Evolutionary conservation across 2,329 filamentous ascomycete species (phyloP), one percentile per base, ranked within the genome.

Genomic region (Alternaria gaisen): DNA sequence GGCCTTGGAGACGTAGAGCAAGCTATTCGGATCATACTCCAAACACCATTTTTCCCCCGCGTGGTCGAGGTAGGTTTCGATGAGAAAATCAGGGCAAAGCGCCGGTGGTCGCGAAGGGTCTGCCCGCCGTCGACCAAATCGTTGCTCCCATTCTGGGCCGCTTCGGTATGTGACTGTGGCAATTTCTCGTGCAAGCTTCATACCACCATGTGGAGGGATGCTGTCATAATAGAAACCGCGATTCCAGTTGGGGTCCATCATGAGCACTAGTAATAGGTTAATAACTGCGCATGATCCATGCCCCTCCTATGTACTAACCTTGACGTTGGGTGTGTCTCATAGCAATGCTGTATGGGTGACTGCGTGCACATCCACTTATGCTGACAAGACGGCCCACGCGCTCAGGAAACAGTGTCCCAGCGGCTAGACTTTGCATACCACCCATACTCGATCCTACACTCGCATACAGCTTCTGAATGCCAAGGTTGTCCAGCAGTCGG

Each of bases 241-340:
- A 69, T 92, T 92, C 95, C 95, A 99, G 73, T 97, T 93, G 3
- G 94, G 93, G 73, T 99, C 95, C 91, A 97, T 97, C 94, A 99
- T 98, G 48, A 99, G 86, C 1, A 97, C 95, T 82, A 56, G 43
- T 12, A 8, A 22, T 20, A 26, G 32, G 53, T 71, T 53, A 73
- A 61, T 22, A 14, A 38, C 43, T 36, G 24, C 32, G 20, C 20
- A 38, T 24, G 22, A 30, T 18, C 20, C 6, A 5, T 9, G 3
- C 20, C 4, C 5, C 55, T 14, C 12, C 4, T 7, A 41, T 18
- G 6, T 4, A 43, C 66, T 74, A 30, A 82, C 82, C 82, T 82
- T 98, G 95, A 28, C 95, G 89, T 80, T 99, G 95, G 0, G 94
- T 97, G 80, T 99, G 95, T 55, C 95, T 89, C 94, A 99, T 97